Evolutionary conservation across 768 basidiomycete species (phyloP).

Genomic region (Phlegmacium glaucopus): DNA sequence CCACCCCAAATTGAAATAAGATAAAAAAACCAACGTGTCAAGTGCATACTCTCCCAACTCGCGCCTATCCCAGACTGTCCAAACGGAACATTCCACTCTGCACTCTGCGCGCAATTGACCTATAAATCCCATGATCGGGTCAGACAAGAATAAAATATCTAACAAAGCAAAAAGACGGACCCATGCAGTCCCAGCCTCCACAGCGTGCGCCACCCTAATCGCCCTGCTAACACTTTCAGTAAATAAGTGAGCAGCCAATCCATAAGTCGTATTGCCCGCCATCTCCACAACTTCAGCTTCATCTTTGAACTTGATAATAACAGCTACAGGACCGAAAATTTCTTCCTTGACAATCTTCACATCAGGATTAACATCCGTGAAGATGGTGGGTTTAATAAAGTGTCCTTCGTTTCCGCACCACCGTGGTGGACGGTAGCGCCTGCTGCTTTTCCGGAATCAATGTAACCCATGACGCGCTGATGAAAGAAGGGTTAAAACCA

Average conservation of each 20-base stretch:
- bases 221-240: conserved; percentile 65
- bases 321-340: too few relatives aligned
- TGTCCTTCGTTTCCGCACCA: conserved; percentile 48
- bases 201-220: conserved; percentile 58
- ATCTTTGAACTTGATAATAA: too few relatives aligned
- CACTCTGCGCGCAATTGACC: conserved; percentile 42
- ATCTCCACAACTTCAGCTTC: too few relatives aligned
- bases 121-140: conserved; percentile 6
- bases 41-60: conserved; percentile 67
- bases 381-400: conserved; percentile 73
- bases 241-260: conserved; percentile 77
- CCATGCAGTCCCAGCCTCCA: conserved; percentile 82
- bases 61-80: conserved; percentile 71
- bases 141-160: conserved; percentile 13
- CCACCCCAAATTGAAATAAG: not conserved
- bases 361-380: conserved; percentile 56
- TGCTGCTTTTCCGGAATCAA: conserved; percentile 63
- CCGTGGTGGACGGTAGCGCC: conserved; percentile 72
- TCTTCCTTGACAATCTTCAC: too few relatives aligned
- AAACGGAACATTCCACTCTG: conserved; percentile 55
- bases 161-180: conserved; percentile 58
- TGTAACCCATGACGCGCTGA: conserved; percentile 74
- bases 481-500: not conserved
- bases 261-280: too few relatives aligned
- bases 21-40: conserved; percentile 36